Evolutionary conservation across 78 protist species (phyloP).

Genomic region (Tieghemostelium lacteum): DNA sequence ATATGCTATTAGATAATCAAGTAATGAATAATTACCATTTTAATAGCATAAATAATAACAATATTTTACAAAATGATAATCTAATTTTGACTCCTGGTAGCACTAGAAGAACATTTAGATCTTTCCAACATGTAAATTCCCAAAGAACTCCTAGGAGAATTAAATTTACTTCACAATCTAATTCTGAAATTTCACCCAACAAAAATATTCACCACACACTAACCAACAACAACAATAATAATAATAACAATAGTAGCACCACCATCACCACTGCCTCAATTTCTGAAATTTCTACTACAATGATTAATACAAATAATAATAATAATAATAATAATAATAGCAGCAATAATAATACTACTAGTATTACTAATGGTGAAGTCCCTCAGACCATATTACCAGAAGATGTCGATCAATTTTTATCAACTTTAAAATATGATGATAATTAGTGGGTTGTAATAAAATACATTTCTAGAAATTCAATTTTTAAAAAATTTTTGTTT

Average conservation of each 20-base stretch:
- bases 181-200: not conserved
- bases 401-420: conserved; percentile 1
- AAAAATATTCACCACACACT: no score
- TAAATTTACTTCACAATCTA: not conserved
- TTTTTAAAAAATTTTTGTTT: no score
- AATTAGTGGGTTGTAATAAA: not conserved
- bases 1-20: no score
- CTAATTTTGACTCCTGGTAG: not conserved
- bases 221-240: no score
- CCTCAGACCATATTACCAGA: not conserved
- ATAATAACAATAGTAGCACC: not conserved
- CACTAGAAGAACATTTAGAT: not conserved
- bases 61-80: not conserved
- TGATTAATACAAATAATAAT: no score
- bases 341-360: not conserved
- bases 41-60: not conserved
- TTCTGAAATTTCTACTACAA: not conserved
- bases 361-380: not conserved
- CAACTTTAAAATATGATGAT: not conserved
- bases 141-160: not conserved
- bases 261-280: not conserved
- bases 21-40: no score
- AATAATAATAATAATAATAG: no score
- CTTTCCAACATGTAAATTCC: not conserved
- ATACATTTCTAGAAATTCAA: not conserved